Conservation (phyloP, 495 filamentous ascomycete species). For the Daldinia vernicosa region DNA sequence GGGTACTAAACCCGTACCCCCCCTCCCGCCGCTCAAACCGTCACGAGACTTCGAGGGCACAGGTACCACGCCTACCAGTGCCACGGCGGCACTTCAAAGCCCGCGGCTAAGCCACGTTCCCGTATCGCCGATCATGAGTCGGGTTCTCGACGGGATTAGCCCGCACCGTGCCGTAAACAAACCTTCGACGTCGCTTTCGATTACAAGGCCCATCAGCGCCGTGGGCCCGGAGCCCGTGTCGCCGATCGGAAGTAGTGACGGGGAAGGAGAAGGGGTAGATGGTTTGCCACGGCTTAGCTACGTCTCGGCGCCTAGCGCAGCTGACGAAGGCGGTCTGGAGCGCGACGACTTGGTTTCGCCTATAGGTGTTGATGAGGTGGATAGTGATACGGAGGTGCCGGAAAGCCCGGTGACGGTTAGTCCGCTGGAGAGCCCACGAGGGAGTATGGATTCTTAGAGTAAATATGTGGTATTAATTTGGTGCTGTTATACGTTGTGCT, state of each 20-base stretch:
- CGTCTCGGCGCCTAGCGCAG: conserved; percentile 21
- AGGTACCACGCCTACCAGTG: conserved; percentile 11
- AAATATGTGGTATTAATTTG: not conserved
- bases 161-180: not conserved
- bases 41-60: not conserved
- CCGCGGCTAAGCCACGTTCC: conserved; percentile 32
- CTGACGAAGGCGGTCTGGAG: not conserved
- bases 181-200: not conserved
- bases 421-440: conserved; percentile 25
- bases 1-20: conserved; percentile 10
- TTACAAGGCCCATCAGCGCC: not conserved
- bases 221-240: conserved; percentile 21
- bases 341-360: conserved; percentile 33
- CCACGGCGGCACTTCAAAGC: conserved; percentile 21
- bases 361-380: conserved; percentile 13
- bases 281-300: conserved; percentile 26
- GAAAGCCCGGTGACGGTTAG: conserved; percentile 25
- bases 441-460: conserved; percentile 7
- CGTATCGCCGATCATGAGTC: conserved; percentile 33
- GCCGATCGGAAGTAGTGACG: conserved; percentile 33
- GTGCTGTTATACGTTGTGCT: not conserved
- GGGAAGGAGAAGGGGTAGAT: conserved; percentile 5
- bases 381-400: not conserved
- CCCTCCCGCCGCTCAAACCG: conserved; percentile 1
- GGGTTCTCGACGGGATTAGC: not conserved